Evolutionary conservation across 225 moss, liverwort and hornwort genomes (phyloP).

Genomic region (Anthoceros angustus): DNA sequence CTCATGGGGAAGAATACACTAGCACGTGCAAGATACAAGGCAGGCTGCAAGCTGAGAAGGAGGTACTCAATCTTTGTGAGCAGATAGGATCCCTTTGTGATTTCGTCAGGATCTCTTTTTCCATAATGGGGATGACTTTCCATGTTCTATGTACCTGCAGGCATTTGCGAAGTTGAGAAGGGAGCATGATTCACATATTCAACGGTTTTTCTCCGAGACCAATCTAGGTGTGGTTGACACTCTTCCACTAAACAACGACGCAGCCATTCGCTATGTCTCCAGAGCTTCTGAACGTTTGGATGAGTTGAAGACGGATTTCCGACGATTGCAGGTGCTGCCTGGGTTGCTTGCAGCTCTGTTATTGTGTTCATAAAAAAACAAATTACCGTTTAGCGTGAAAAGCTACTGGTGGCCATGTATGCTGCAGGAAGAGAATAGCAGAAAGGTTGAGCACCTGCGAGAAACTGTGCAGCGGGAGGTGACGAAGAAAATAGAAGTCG

Average conservation of each 20-base stretch:
- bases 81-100: constrained; percentile 3
- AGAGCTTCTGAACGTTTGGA: constrained; percentile 46
- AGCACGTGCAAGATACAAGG: constrained; percentile 49
- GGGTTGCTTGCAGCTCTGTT: background rate
- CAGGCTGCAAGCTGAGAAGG: constrained; percentile 75
- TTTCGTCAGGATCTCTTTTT: constrained; percentile 11
- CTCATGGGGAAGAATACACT: constrained; percentile 37
- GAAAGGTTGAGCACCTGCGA: constrained; percentile 43
- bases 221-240: constrained; percentile 46
- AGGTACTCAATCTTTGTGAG: constrained; percentile 27
- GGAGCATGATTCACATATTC: constrained; percentile 51
- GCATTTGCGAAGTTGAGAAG: constrained; percentile 42
- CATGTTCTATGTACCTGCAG: constrained; percentile 17
- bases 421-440: constrained; percentile 46
- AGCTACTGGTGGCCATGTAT: background rate
- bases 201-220: constrained; percentile 41
- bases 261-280: constrained; percentile 33
- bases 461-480: constrained; percentile 46
- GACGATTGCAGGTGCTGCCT: constrained; percentile 37
- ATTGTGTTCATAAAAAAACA: background rate
- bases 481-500: constrained; percentile 52
- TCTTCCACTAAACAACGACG: constrained; percentile 44
- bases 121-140: background rate
- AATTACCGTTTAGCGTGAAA: background rate
- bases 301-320: constrained; percentile 45